A percentile compares a stretch with the other conserved stretches of the same genome.
These are phyloP conservation scores for Botrytis elliptica DNA, from an alignment of 2,329 filamentous ascomycete genomes.

Conservation along the genomic window DNA sequence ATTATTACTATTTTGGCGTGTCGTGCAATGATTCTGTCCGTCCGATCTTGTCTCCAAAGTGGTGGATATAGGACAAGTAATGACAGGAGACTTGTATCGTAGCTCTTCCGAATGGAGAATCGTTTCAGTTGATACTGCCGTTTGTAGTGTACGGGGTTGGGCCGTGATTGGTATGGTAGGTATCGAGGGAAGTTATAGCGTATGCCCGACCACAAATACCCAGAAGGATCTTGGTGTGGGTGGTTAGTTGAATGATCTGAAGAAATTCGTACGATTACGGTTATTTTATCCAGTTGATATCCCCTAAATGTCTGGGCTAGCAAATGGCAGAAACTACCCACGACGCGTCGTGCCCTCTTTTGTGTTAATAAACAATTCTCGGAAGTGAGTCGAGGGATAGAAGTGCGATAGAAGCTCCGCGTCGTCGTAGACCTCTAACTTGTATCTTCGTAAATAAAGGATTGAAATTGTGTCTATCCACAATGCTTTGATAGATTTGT, in stretches of 20 bases:
- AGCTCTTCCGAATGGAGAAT: slow-evolving; percentile 22
- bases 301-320: slow-evolving; percentile 5
- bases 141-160: background rate
- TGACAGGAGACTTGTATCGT: slow-evolving; percentile 21
- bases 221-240: background rate
- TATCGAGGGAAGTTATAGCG: background rate
- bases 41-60: slow-evolving; percentile 31
- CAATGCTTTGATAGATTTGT: slow-evolving; percentile 9
- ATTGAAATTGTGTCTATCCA: slow-evolving; percentile 4
- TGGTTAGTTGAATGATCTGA: background rate
- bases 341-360: slow-evolving; percentile 1
- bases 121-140: background rate
- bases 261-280: background rate
- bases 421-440: background rate
- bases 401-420: background rate
- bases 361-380: slow-evolving; percentile 4
- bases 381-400: slow-evolving; percentile 1
- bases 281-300: background rate
- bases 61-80: slow-evolving; percentile 20
- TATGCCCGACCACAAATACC: slow-evolving; percentile 3
- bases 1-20: slow-evolving; percentile 8
- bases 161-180: background rate
- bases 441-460: background rate
- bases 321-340: background rate
- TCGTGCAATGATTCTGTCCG: slow-evolving; percentile 25